Percentiles rank a stretch among this genome's conserved stretches.
Evolutionary conservation across 176 grass and related monocot genomes (phyloP).

Genomic region (Ensete glaucum): DNA sequence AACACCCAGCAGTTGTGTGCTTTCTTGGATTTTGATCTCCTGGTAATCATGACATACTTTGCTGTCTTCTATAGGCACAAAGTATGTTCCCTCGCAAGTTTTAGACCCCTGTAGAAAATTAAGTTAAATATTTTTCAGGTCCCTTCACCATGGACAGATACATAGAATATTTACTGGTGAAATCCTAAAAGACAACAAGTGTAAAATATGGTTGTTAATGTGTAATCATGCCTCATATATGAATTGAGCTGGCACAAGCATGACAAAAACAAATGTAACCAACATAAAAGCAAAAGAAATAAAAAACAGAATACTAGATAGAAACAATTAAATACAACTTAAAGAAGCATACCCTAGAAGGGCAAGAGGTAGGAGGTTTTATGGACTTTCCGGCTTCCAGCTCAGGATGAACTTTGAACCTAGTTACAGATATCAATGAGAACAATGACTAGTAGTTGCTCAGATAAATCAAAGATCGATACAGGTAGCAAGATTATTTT

Average conservation of each 20-base stretch:
- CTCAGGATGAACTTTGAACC: constrained; percentile 60
- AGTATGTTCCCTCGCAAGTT: constrained; percentile 46
- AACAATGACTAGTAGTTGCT: neutral
- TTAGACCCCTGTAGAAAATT: constrained; percentile 40
- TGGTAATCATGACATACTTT: constrained; percentile 79
- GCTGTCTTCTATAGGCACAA: constrained; percentile 50
- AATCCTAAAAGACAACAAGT: neutral
- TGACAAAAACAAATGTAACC: neutral
- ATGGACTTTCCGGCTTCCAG: constrained; percentile 75
- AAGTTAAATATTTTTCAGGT: constrained; percentile 17
- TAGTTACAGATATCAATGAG: constrained; percentile 20
- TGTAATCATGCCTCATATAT: neutral
- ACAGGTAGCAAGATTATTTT: constrained; percentile 4
- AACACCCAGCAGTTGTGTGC: constrained; percentile 68
- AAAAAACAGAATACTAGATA: neutral
- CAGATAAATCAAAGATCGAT: neutral
- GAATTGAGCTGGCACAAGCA: neutral
- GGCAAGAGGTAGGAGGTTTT: constrained; percentile 58
- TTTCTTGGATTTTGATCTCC: constrained; percentile 99
- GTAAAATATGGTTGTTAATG: neutral
- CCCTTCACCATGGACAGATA: neutral
- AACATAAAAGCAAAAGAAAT: neutral
- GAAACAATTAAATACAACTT: constrained; percentile 8
- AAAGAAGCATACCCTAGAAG: constrained; percentile 41
- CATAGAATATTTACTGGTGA: constrained; percentile 18